These are phyloP conservation scores for Penicillium manginii DNA, from an alignment of 495 filamentous ascomycete genomes.

Conservation along the genomic window DNA sequence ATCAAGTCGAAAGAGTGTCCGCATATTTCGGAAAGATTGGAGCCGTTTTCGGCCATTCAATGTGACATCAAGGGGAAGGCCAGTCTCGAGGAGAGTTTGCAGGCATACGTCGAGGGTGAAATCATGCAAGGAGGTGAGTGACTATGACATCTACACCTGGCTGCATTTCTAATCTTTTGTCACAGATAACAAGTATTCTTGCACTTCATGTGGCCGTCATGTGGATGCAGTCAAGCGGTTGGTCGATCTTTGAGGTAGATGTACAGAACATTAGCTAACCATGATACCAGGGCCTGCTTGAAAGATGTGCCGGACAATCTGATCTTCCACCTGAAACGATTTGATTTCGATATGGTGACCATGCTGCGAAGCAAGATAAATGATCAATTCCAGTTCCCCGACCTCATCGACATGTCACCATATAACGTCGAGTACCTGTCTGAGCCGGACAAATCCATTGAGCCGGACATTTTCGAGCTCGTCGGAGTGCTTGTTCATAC, in stretches of 20 bases:
- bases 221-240: slow-evolving; percentile 93
- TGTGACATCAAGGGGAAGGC: slow-evolving; percentile 96
- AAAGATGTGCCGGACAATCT: slow-evolving; percentile 94
- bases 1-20: slow-evolving; percentile 92
- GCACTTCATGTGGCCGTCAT: slow-evolving; percentile 84
- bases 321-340: slow-evolving; percentile 95
- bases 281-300: slow-evolving; percentile 67
- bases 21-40: slow-evolving; percentile 88
- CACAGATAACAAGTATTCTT: slow-evolving; percentile 95
- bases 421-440: slow-evolving; percentile 89
- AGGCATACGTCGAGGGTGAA: slow-evolving; percentile 94
- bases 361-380: slow-evolving; percentile 93
- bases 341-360: slow-evolving; percentile 89
- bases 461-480: slow-evolving; percentile 82
- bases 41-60: slow-evolving; percentile 93
- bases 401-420: slow-evolving; percentile 82
- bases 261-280: neutral
- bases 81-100: slow-evolving; percentile 80
- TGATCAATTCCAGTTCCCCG: slow-evolving; percentile 88
- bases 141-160: neutral
- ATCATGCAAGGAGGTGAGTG: slow-evolving; percentile 87
- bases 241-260: slow-evolving; percentile 11
- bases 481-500: slow-evolving; percentile 92
- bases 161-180: slow-evolving; percentile 23
- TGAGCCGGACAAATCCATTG: slow-evolving; percentile 54